These are phyloP conservation scores for Quercus tomentella DNA, from an alignment of 331 rosid species.

Conservation along the genomic window DNA sequence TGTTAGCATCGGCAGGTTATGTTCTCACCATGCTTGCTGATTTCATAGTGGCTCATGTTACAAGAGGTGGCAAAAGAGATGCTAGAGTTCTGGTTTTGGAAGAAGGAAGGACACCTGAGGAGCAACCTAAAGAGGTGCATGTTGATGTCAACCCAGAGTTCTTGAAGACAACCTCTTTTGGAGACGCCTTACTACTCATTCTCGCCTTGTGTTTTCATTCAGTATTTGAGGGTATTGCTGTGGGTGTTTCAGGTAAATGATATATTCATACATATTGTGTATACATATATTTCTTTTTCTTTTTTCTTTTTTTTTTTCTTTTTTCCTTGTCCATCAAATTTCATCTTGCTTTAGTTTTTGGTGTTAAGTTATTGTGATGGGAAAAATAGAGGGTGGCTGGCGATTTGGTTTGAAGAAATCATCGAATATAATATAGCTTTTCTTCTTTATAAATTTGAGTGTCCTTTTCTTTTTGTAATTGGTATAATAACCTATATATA, in stretches of 20 bases:
- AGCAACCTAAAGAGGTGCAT: not conserved
- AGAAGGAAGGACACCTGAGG: slow-evolving; percentile 38
- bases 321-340: too few species aligned
- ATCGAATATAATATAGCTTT: not conserved
- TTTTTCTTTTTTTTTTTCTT: too few species aligned
- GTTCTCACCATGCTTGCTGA: slow-evolving; percentile 75
- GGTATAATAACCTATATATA: too few species aligned
- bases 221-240: slow-evolving; percentile 71
- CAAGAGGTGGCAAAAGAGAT: slow-evolving; percentile 21
- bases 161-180: slow-evolving; percentile 44
- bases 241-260: slow-evolving; percentile 64
- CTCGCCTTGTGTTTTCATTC: slow-evolving; percentile 81
- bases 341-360: too few species aligned
- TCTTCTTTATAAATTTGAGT: not conserved
- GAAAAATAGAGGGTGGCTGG: too few species aligned
- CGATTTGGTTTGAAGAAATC: too few species aligned
- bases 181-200: slow-evolving; percentile 70
- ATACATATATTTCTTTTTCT: too few species aligned
- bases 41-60: slow-evolving; percentile 36
- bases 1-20: slow-evolving; percentile 65
- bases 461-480: too few species aligned
- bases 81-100: slow-evolving; percentile 43
- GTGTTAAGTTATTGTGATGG: too few species aligned
- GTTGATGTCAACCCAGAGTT: slow-evolving; percentile 26
- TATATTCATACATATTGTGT: too few species aligned